Conservation (phyloP, 179 eudicot species). For the Nepenthes alata region DNA sequence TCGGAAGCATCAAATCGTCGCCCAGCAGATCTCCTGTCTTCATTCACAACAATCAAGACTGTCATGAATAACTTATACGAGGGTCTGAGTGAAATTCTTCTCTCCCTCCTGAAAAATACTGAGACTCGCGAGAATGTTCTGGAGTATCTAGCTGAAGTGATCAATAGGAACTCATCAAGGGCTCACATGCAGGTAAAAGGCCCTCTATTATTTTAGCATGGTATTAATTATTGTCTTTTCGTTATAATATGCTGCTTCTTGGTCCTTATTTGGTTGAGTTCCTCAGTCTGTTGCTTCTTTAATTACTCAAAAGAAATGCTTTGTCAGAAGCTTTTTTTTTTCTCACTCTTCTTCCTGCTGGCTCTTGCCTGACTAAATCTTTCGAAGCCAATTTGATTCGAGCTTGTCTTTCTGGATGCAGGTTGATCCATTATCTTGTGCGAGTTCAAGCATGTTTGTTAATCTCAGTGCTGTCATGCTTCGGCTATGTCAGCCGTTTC, state of each 20-base stretch:
- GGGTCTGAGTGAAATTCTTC: slow-evolving; percentile 66
- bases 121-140: slow-evolving; percentile 76
- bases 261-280: not conserved
- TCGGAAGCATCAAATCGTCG: slow-evolving; percentile 81
- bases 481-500: slow-evolving; percentile 82
- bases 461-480: slow-evolving; percentile 95
- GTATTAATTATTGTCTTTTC: not conserved
- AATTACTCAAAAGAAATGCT: not conserved
- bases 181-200: slow-evolving; percentile 72
- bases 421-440: slow-evolving; percentile 92
- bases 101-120: slow-evolving; percentile 64
- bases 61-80: slow-evolving; percentile 76
- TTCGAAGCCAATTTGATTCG: not conserved
- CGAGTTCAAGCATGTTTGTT: slow-evolving; percentile 97
- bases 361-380: not conserved
- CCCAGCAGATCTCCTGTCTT: slow-evolving; percentile 72
- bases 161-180: slow-evolving; percentile 73
- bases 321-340: not conserved
- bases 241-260: not conserved
- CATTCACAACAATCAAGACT: slow-evolving; percentile 81
- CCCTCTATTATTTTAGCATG: no score
- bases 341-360: not conserved
- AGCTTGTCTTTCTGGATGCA: slow-evolving; percentile 12
- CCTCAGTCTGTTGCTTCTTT: not conserved
- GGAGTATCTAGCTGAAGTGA: slow-evolving; percentile 73